Evolutionary conservation across 2,329 filamentous ascomycete genomes (phyloP), one percentile per base, ranked within the genome.

Genomic region (Paecilomyces sp.): DNA sequence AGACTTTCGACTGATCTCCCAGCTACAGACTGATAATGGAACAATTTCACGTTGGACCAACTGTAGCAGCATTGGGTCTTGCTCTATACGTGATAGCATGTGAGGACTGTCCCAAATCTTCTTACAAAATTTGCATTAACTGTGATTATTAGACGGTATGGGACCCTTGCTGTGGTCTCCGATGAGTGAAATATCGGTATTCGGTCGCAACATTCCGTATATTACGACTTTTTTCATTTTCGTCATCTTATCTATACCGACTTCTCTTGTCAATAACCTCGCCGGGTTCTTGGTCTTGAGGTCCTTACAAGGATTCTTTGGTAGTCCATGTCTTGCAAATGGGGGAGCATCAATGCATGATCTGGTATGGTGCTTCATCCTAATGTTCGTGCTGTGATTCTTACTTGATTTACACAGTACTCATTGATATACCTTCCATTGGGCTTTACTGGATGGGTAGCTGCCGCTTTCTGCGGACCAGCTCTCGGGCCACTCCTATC

Each of bases 151-250:
- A 11, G 9, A 85, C 62, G 87, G 87, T 3, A 73, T 86, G 15
- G 87, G 87, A 0, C 87, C 87, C 0, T 72, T 90, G 28, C 62
- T 90, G 25, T 89, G 85, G 73, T 85, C 85, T 0, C 88, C 88
- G 0, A 72, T 90, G 51, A 83, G 80, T 55, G 88, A 91, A 73
- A 83, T 90, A 24, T 86, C 88, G 0, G 69, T 80, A 54, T 81
- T 90, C 56, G 88, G 88, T 2, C 80, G 88, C 6, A 90, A 87
- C 65, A 83, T 84, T 0, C 82, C 88, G 5, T 91, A 91, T 71
- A 82, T 88, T 36, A 70, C 83, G 64, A 87, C 87, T 9, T 87
- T 90, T 75, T 82, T 83, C 60, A 75, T 90, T 30, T 91, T 90
- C 69, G 84, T 88, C 55, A 80, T 90, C 61, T 72, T 91, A 11